These are phyloP conservation scores for Quercus glauca DNA, from an alignment of 306 rosid genomes.

Conservation along the genomic window DNA sequence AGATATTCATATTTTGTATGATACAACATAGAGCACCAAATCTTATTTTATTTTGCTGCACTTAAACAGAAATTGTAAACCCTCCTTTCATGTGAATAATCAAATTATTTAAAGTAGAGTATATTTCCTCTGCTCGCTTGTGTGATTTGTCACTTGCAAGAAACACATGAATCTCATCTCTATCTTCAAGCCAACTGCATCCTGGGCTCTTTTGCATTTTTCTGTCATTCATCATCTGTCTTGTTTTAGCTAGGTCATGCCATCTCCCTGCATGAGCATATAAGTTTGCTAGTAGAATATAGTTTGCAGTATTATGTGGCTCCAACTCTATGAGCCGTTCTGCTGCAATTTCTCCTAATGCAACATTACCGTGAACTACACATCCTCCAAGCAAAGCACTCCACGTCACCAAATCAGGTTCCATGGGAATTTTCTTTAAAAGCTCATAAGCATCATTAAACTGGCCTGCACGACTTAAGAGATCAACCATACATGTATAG, in stretches of 20 bases:
- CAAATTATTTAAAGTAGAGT: conserved; percentile 32
- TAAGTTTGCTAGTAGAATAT: conserved; percentile 47
- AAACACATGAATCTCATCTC: conserved; percentile 49
- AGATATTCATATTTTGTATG: neutral
- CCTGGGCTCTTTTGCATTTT: conserved; percentile 58
- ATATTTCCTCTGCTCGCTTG: conserved; percentile 38
- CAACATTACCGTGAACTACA: conserved; percentile 34
- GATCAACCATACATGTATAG: conserved; percentile 59
- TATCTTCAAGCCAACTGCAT: conserved; percentile 69
- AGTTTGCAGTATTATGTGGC: conserved; percentile 45
- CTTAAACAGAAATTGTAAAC: conserved; percentile 12
- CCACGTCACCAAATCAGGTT: conserved; percentile 58
- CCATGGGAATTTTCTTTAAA: conserved; percentile 42
- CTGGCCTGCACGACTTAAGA: conserved; percentile 51
- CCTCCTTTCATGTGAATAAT: conserved; percentile 28
- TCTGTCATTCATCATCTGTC: conserved; percentile 41
- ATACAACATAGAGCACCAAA: neutral
- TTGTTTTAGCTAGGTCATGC: conserved; percentile 40
- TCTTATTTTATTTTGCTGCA: neutral
- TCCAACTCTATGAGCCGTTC: conserved; percentile 47
- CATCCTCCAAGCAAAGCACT: conserved; percentile 57
- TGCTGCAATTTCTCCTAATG: conserved; percentile 54
- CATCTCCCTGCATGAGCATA: conserved; percentile 51
- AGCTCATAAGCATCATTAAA: conserved; percentile 43
- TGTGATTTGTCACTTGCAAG: conserved; percentile 50